Evolutionary conservation across 768 basidiomycete species (phyloP).

Genomic region (Phlebiopsis gigantea): DNA sequence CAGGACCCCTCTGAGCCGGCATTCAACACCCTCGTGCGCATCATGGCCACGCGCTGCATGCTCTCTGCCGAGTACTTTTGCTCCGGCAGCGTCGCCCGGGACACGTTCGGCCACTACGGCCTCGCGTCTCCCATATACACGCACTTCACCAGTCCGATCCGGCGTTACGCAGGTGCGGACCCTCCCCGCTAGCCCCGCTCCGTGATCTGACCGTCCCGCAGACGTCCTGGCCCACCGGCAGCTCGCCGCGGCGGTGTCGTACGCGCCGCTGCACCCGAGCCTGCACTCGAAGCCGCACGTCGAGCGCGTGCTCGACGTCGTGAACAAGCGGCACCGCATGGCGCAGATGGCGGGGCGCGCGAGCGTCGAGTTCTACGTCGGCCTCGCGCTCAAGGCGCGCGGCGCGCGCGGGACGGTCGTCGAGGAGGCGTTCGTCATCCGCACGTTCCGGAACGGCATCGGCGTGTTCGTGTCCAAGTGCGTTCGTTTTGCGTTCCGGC

Average conservation of each 20-base stretch:
- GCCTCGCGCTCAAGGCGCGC: slow-evolving; percentile 78
- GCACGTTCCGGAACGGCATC: slow-evolving; percentile 90
- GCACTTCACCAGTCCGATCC: slow-evolving; percentile 96
- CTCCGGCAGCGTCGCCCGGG: slow-evolving; percentile 86
- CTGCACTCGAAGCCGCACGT: slow-evolving; percentile 87
- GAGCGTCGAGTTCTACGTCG: slow-evolving; percentile 96
- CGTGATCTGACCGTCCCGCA: slow-evolving; percentile 21
- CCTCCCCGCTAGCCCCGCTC: not conserved
- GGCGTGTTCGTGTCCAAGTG: slow-evolving; percentile 96
- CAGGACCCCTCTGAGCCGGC: slow-evolving; percentile 81
- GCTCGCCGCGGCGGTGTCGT: slow-evolving; percentile 83
- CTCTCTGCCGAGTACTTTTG: slow-evolving; percentile 97
- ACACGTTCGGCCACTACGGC: slow-evolving; percentile 95
- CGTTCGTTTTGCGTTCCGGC: slow-evolving; percentile 26
- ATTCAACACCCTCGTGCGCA: slow-evolving; percentile 96
- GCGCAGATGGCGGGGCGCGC: slow-evolving; percentile 98
- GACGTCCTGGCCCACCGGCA: slow-evolving; percentile 95
- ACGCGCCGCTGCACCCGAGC: slow-evolving; percentile 76
- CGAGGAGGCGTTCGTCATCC: slow-evolving; percentile 90
- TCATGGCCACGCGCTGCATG: slow-evolving; percentile 99
- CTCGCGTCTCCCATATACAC: slow-evolving; percentile 97
- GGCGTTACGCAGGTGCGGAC: slow-evolving; percentile 80
- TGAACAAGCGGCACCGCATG: slow-evolving; percentile 91
- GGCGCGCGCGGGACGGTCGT: slow-evolving; percentile 45
- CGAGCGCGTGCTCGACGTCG: slow-evolving; percentile 77